phyloP scores from a whole-genome alignment of 345 rosid species.

The Garcia nutans region DNA sequence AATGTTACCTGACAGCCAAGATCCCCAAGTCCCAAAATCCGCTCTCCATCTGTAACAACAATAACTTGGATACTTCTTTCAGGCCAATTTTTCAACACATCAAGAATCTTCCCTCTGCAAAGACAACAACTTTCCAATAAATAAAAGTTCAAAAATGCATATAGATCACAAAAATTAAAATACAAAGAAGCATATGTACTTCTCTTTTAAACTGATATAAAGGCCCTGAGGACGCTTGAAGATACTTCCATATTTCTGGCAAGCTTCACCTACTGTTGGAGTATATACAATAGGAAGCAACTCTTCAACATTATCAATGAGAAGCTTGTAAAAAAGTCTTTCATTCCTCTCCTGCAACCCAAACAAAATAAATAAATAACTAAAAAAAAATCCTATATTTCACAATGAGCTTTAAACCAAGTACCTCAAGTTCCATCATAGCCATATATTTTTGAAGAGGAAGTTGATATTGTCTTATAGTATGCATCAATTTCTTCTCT shows the following conservation, averaged over 20 bases:
- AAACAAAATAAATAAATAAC: background rate
- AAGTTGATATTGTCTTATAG: conserved; percentile 22
- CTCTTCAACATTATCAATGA: conserved; percentile 26
- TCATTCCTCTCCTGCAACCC: conserved; percentile 25
- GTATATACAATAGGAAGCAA: conserved; percentile 30
- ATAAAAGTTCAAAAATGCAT: background rate
- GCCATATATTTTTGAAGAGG: conserved; percentile 27
- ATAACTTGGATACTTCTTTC: conserved; percentile 25
- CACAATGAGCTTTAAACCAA: background rate
- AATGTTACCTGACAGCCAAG: conserved; percentile 27
- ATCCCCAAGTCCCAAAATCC: conserved; percentile 29
- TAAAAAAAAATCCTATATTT: background rate
- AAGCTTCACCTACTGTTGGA: conserved; percentile 28
- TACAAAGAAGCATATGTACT: conserved; percentile 7
- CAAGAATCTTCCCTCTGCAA: conserved; percentile 23
- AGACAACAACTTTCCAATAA: background rate
- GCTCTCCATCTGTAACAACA: conserved; percentile 30
- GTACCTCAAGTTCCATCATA: conserved; percentile 30
- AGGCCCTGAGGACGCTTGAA: conserved; percentile 30
- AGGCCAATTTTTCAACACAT: conserved; percentile 29
- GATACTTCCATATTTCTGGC: conserved; percentile 28
- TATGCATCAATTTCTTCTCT: conserved; percentile 28
- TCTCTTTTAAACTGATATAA: conserved; percentile 26
- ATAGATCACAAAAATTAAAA: background rate
- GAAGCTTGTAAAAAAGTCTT: conserved; percentile 28